Evolutionary conservation across 495 filamentous ascomycete species (phyloP).

Genomic region (Xylaria cubensis): DNA sequence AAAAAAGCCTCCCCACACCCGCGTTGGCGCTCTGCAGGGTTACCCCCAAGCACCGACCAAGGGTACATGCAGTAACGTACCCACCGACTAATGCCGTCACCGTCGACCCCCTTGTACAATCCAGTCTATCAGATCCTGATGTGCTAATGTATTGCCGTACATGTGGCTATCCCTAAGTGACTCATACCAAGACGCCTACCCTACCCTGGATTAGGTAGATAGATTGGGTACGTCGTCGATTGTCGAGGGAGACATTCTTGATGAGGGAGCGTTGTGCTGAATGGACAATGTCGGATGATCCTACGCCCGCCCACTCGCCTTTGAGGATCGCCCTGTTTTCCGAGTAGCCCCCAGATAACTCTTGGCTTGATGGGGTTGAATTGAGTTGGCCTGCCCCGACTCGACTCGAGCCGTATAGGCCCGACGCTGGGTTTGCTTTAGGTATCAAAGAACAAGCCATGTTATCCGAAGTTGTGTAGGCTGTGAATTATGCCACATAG

Average conservation of each 20-base stretch:
- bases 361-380: slow-evolving; percentile 13
- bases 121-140: slow-evolving; percentile 4
- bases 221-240: neutral
- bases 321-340: slow-evolving; percentile 26
- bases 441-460: neutral
- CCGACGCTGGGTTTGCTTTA: slow-evolving; percentile 1
- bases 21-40: slow-evolving; percentile 17
- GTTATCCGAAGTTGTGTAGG: neutral
- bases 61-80: slow-evolving; percentile 3
- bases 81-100: slow-evolving; percentile 8
- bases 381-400: neutral
- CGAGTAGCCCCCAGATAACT: slow-evolving; percentile 5
- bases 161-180: slow-evolving; percentile 19
- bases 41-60: slow-evolving; percentile 1
- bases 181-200: slow-evolving; percentile 21
- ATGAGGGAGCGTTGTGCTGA: slow-evolving; percentile 30
- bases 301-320: slow-evolving; percentile 33
- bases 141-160: neutral
- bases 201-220: neutral
- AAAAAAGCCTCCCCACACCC: slow-evolving; percentile 7
- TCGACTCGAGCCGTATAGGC: neutral
- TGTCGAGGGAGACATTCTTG: neutral
- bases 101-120: neutral
- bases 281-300: slow-evolving; percentile 24
- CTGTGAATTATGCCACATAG: slow-evolving; percentile 11